Conservation (phyloP, 176 grass and related monocot species). For the Raddia guianensis region DNA sequence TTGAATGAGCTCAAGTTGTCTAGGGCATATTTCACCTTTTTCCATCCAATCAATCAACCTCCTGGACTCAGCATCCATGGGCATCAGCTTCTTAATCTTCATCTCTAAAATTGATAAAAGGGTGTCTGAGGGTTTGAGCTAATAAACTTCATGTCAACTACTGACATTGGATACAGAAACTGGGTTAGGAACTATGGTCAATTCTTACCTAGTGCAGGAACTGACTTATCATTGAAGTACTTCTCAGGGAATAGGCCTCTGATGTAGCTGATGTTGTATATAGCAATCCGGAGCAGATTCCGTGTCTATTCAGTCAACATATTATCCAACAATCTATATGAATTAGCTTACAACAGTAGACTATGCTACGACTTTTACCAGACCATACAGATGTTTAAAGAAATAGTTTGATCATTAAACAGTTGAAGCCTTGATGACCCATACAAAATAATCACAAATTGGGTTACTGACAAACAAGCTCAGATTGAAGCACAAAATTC, state of each 20-base stretch:
- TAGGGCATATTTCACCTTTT: constrained; percentile 68
- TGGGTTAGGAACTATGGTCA: constrained; percentile 3
- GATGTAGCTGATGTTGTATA: constrained; percentile 99
- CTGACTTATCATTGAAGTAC: constrained; percentile 98
- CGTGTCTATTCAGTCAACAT: constrained; percentile 69
- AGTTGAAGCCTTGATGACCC: not conserved
- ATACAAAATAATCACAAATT: constrained; percentile 30
- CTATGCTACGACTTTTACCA: constrained; percentile 1
- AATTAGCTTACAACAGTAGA: not conserved
- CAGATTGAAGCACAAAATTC: not conserved
- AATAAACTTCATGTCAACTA: not conserved
- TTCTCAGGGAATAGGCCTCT: constrained; percentile 96
- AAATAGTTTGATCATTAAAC: not conserved
- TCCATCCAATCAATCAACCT: constrained; percentile 99
- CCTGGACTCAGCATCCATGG: constrained; percentile 87
- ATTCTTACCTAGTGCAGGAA: constrained; percentile 84
- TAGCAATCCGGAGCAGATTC: constrained; percentile 96
- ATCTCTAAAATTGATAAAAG: constrained; percentile 66
- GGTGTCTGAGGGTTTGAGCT: not conserved
- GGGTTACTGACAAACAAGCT: not conserved
- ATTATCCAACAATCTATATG: constrained; percentile 15
- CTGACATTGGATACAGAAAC: constrained; percentile 25
- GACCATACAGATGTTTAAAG: not conserved
- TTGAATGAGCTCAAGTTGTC: constrained; percentile 21
- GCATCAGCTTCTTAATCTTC: constrained; percentile 99